Evolutionary conservation across 2,329 filamentous ascomycete species (phyloP), one percentile per base, ranked within the genome.

Genomic region (Colletotrichum tamarilloi): DNA sequence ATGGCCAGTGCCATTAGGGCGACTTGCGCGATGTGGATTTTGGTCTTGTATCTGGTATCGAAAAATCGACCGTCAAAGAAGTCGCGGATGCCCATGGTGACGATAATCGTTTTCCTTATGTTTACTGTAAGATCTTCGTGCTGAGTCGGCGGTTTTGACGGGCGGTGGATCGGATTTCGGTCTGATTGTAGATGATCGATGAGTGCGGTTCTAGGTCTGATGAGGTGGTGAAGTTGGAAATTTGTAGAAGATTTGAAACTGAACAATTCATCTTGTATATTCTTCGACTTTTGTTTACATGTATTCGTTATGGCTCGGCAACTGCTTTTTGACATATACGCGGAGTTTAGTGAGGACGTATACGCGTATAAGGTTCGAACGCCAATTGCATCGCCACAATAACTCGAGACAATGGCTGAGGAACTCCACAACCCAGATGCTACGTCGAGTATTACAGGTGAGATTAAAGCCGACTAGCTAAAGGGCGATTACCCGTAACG

Each of bases 1-100:
- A 72, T 55, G n/a, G 68, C 68, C 22, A 63, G 16, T 3, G 19
- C n/a, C 53, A 69, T 69, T 38, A 69, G 8, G 53, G 32, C 67
- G 38, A 69, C 60, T 24, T 69, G 67, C 35, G 58, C 52, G 22
- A 74, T 59, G 22, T 74, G 72, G 35, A 70, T 26, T 59, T 74
- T 74, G 53, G 42, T 63, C 59, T 71, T 74, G 63, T 74, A 55
- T n/a, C 58, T 55, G 16, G 68, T 55, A 59, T 74, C 62, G 63
- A 74, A 74, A 46, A 74, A 56, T 5, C 59, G 60, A 14, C 56
- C 62, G 35, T 69, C 53, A 38, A 69, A 65, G 60, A 69, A 65
- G 0, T 32, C 32, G 11, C 38, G 60, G 38, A 69, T 58, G 1
- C 58, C 72, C 72, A 74, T 74, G 32, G 19, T 72, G 46, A 7